These are phyloP conservation scores for Selaginella tamariscina DNA, from an alignment of 75 land plant species.

Conservation along the genomic window DNA sequence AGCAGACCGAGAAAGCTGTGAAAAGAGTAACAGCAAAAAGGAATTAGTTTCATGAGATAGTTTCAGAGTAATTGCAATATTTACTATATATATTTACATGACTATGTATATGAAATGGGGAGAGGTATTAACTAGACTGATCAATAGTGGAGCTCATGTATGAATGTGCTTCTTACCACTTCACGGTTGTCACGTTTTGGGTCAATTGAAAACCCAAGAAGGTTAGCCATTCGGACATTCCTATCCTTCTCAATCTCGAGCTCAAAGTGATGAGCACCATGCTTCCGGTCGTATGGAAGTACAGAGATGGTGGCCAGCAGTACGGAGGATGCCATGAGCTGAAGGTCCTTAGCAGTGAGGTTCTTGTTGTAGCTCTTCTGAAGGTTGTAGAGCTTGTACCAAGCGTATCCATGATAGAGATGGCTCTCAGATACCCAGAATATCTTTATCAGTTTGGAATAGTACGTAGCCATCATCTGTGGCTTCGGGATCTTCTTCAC, in stretches of 20 bases:
- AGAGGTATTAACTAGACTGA: no score
- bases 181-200: conserved; percentile 63
- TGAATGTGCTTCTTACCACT: conserved; percentile 57
- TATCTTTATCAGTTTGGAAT: conserved; percentile 78
- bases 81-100: no score
- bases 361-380: conserved; percentile 85
- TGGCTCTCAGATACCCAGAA: conserved; percentile 69
- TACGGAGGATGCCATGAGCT: conserved; percentile 84
- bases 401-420: conserved; percentile 89
- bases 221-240: conserved; percentile 58
- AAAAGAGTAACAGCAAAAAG: not conserved
- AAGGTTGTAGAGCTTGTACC: conserved; percentile 74
- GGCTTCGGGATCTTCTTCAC: conserved; percentile 85
- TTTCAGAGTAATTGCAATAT: not conserved
- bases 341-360: conserved; percentile 72
- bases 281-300: conserved; percentile 50
- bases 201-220: conserved; percentile 63
- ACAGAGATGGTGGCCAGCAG: conserved; percentile 75
- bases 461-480: conserved; percentile 77
- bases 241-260: conserved; percentile 91
- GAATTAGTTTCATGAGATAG: not conserved
- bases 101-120: no score
- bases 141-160: not conserved
- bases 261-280: conserved; percentile 72
- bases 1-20: conserved; percentile 52